Evolutionary conservation across 352 stramenopile species (phyloP).

Genomic region (Lagenidium giganteum): DNA sequence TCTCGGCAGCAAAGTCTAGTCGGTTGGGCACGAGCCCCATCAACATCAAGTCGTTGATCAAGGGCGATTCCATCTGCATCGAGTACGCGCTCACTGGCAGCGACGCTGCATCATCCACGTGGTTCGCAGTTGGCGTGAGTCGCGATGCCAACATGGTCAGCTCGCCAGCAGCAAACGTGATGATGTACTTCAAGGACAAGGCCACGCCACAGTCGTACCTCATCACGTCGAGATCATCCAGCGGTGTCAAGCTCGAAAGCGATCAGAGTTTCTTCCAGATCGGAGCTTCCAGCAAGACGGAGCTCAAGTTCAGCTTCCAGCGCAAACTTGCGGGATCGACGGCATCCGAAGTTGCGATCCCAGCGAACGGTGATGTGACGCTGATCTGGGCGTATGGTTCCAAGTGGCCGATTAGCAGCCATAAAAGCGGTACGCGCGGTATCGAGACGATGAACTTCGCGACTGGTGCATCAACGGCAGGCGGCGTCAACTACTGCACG

Average conservation of each 20-base stretch:
- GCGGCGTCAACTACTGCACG: too few relatives aligned
- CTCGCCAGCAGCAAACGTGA: slow-evolving; percentile 56
- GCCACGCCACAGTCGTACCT: slow-evolving; percentile 37
- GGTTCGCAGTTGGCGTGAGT: slow-evolving; percentile 60
- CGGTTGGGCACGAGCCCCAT: slow-evolving; percentile 54
- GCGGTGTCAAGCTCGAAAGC: slow-evolving; percentile 32
- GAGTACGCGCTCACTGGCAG: slow-evolving; percentile 49
- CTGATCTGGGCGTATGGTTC: slow-evolving; percentile 76
- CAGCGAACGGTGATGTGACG: slow-evolving; percentile 19
- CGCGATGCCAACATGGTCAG: slow-evolving; percentile 52
- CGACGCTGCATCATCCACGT: slow-evolving; percentile 29
- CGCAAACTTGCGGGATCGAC: slow-evolving; percentile 45
- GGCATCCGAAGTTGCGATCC: slow-evolving; percentile 41
- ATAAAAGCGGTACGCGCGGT: slow-evolving; percentile 41
- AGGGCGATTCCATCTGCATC: slow-evolving; percentile 55
- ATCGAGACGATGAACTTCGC: slow-evolving; percentile 46
- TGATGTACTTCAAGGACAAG: slow-evolving; percentile 55
- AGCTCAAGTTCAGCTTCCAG: slow-evolving; percentile 71
- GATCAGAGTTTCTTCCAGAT: slow-evolving; percentile 38
- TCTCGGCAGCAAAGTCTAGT: slow-evolving; percentile 34
- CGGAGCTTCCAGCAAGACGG: slow-evolving; percentile 25
- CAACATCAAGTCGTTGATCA: slow-evolving; percentile 47
- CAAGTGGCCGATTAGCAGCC: slow-evolving; percentile 54
- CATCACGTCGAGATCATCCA: slow-evolving; percentile 42
- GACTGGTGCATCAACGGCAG: too few relatives aligned